phyloP scores from a whole-genome alignment of 2,329 filamentous ascomycete genomes.

The Graphiopsis chlorocephala region DNA sequence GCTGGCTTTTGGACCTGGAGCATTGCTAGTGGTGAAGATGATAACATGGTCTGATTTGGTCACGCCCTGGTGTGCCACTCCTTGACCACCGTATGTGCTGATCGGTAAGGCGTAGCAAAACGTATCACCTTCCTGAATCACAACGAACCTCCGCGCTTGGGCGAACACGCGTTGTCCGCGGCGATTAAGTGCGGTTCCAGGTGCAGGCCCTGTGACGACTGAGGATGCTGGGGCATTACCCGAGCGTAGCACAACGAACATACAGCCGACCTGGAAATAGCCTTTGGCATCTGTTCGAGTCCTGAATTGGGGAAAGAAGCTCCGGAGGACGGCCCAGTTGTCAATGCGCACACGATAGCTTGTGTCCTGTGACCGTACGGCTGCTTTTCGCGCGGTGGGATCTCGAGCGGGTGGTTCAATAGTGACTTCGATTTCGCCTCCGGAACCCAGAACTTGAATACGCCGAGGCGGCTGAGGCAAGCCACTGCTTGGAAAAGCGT shows the following conservation, averaged over 20 bases:
- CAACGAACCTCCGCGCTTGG: conserved; percentile 28
- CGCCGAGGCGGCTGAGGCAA: too few species aligned
- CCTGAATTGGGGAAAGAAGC: too few species aligned
- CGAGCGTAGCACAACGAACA: conserved; percentile 24
- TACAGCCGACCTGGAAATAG: conserved; percentile 21
- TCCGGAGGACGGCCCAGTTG: too few species aligned
- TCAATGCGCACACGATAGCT: too few species aligned
- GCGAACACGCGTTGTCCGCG: conserved; percentile 21
- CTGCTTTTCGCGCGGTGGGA: too few species aligned
- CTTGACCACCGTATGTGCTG: conserved; percentile 24
- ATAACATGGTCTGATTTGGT: conserved; percentile 26
- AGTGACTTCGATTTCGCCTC: too few species aligned
- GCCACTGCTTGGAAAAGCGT: too few species aligned
- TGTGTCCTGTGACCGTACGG: too few species aligned
- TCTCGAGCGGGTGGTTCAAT: too few species aligned
- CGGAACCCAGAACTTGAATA: too few species aligned
- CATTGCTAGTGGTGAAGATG: conserved; percentile 15
- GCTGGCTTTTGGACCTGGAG: too few species aligned
- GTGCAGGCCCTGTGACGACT: not conserved
- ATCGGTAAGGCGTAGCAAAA: conserved; percentile 26
- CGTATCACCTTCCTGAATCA: conserved; percentile 19
- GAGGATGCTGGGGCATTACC: conserved; percentile 19
- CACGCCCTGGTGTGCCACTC: conserved; percentile 18
- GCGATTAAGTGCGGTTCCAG: not conserved
- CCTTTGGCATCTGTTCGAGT: too few species aligned